Base-by-base conservation (phyloP, 345 rosid genomes). In the Noccaea bulbosa region DNA sequence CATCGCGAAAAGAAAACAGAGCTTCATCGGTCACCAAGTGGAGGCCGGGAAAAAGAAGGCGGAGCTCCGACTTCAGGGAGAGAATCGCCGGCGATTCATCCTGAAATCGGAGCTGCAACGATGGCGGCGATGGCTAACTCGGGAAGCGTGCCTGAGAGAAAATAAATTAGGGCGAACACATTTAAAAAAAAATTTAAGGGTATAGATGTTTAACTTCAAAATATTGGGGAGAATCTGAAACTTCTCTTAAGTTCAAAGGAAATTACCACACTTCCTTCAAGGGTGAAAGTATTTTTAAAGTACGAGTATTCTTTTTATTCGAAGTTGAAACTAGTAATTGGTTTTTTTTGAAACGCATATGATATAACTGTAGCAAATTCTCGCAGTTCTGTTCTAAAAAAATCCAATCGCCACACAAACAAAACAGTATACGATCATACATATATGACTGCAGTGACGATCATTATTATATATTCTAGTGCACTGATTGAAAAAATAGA, bases 231-330 rank as follows among this genome's bases (percentile, higher is more conserved):
- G 30, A 27, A 27, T 27, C 30, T 27, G 30, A 27, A 27, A 27
- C 30, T 27, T 27, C 30, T 27, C 30, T 27, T 27, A 27, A 27
- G 4, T 4, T 27, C 1, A 52, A 44, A 75, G 70, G 12, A 68
- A 75, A 68, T 35, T 68, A 27, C 52, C 61, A 74, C 67, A 20
- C 63, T 61, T 60, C 44, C n/a, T 48, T 34, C 24, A 38, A 9
- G 33, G 44, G 55, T 71, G 1, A 8, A 47, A 40, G 50, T 50
- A 37, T 64, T 9, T 34, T 59, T 4, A 56, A 56, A 56, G 8
- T 22, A 55, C 38, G 10, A 11, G 0, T 67, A 33, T 44, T 67
- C 35, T 7, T 56, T 54, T 4, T 8, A 54, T 17, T 44, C 24
- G 10, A 40, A 20, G 20, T 17, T 3, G 0, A 34, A 34, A 12